These are phyloP conservation scores for Pittosporum tobira DNA, from an alignment of 129 eudicot genomes.

Conservation along the genomic window DNA sequence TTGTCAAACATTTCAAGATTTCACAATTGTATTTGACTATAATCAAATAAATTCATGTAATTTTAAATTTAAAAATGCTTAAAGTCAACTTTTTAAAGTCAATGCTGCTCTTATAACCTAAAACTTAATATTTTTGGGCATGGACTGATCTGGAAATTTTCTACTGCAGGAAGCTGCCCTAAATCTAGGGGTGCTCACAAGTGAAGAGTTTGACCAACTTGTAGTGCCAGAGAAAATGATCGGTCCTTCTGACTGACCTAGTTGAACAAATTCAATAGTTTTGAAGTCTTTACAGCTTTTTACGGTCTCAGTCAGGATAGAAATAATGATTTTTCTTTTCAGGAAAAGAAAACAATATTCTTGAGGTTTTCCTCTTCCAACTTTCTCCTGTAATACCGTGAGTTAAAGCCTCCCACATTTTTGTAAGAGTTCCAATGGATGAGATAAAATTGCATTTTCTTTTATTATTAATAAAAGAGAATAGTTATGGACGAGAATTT, in stretches of 20 bases:
- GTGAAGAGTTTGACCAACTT: slow-evolving; percentile 76
- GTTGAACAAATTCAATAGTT: background rate
- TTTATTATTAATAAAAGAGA: background rate
- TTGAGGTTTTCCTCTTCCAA: background rate
- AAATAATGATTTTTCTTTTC: slow-evolving; percentile 1
- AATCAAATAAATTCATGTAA: too few species aligned
- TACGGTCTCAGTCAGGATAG: background rate
- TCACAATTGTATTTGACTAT: too few species aligned
- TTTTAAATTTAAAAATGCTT: too few species aligned
- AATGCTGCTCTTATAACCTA: too few species aligned
- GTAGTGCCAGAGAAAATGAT: slow-evolving; percentile 96
- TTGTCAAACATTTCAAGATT: too few species aligned
- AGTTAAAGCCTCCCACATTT: background rate
- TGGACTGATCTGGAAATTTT: background rate
- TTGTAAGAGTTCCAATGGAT: background rate
- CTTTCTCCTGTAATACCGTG: background rate
- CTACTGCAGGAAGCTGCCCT: slow-evolving; percentile 81
- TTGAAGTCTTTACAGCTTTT: background rate
- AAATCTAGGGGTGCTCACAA: slow-evolving; percentile 56
- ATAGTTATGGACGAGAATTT: too few species aligned
- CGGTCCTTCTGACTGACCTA: slow-evolving; percentile 60
- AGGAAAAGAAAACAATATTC: background rate
- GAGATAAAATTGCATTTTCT: background rate
- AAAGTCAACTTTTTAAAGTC: too few species aligned
- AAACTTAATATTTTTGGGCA: background rate